Base-by-base conservation (phyloP, 305 asterid genomes). In the Solanum hybrid region DNA sequence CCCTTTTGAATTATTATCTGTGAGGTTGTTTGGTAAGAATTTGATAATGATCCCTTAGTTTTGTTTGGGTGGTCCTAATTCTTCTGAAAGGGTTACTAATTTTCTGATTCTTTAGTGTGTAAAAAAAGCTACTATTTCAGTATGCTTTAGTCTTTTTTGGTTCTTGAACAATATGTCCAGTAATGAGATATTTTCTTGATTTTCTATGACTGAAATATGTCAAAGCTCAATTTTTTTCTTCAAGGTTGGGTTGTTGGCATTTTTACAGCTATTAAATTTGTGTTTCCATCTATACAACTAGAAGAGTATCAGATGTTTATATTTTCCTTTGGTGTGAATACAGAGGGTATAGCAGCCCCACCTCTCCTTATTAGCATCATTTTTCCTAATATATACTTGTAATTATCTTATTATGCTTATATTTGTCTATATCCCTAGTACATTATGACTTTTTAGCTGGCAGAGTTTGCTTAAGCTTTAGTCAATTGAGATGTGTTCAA, bases 61-160 rank as follows among this genome's bases (percentile, higher is more conserved):
- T 93, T 93, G 93, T 91, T 91, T 90, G 92, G 93, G 93, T 78
- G 87, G 87, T 91, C 95, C 95, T 32, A 91, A 90, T 89, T 92
- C 93, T 79, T 75, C 87, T 11, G 37, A 89, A 92, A 92, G 86
- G 89, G 9, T 42, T 45, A 76, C 89, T 42, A 76, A 75, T 87
- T 26, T 51, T 75, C 32, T 34, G 38, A 64, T 75, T 42, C 19
- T 87, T 71, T 76, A 29, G 76, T 78, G 75, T 88, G 89, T 45
- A 29, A 40, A 42, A 42, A 69, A 51, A 56, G 17, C 86, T 19
- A 76, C 42, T 42, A 75, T 76, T 19, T 10, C 72, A 45, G 76
- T 45, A 45, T 75, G 89, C 85, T 76, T 45, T 19, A 32, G 34
- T 76, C 13, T 76, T 27, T 75, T 45, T 38, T 24, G 15, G 10